Conservation (phyloP, 1,284 basidiomycete genomes). For the Porogramme epimiltina region DNA sequence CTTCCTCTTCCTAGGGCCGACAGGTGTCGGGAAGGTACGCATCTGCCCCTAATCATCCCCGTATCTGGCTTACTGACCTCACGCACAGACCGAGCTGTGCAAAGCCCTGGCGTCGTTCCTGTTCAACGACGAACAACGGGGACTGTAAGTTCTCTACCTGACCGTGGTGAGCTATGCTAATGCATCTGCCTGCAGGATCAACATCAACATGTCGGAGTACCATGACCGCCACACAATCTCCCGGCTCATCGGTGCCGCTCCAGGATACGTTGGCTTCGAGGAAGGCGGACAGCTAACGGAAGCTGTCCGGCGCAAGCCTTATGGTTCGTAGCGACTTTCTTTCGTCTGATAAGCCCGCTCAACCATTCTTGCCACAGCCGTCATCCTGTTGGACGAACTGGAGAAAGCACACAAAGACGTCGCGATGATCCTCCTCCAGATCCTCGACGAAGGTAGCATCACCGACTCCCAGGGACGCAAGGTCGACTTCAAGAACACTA, state of each 20-base stretch:
- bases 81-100: constrained; percentile 76
- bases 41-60: background rate
- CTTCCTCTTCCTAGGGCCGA: constrained; percentile 90
- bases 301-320: constrained; percentile 82
- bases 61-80: background rate
- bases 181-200: constrained; percentile 53
- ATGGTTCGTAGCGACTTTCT: constrained; percentile 50
- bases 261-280: constrained; percentile 93
- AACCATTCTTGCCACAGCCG: constrained; percentile 44
- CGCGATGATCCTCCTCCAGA: constrained; percentile 88
- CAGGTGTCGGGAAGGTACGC: constrained; percentile 79
- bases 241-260: constrained; percentile 87
- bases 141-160: constrained; percentile 55
- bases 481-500: constrained; percentile 67
- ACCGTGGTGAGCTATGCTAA: background rate
- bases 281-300: constrained; percentile 91
- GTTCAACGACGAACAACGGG: constrained; percentile 85
- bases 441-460: constrained; percentile 89
- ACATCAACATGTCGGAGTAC: constrained; percentile 93
- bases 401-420: constrained; percentile 95
- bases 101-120: constrained; percentile 87
- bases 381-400: constrained; percentile 84
- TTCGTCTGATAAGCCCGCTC: background rate
- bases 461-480: constrained; percentile 81
- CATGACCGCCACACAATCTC: constrained; percentile 91